These are phyloP conservation scores for Aspergillus sp. DNA, from an alignment of 2,329 filamentous ascomycete species.

Conservation along the genomic window DNA sequence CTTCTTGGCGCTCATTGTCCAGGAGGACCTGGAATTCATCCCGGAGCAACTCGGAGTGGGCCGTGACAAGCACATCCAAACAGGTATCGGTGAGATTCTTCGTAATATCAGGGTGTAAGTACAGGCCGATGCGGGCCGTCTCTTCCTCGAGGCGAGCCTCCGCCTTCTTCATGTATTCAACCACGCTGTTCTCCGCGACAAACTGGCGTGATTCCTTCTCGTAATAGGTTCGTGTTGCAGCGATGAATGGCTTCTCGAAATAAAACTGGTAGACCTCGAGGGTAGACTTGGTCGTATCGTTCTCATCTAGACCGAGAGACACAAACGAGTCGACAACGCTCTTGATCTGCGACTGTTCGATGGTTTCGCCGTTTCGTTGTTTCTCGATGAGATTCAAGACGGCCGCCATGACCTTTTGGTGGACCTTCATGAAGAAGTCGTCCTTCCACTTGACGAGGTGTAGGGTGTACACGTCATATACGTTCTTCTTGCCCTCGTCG, in stretches of 20 bases:
- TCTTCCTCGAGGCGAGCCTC: slow-evolving; percentile 83
- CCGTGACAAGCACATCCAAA: slow-evolving; percentile 78
- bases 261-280: slow-evolving; percentile 87
- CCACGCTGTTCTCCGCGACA: slow-evolving; percentile 89
- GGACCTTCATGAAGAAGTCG: slow-evolving; percentile 77
- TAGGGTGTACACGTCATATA: slow-evolving; percentile 95
- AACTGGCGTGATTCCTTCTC: slow-evolving; percentile 87
- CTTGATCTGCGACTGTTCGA: slow-evolving; percentile 95
- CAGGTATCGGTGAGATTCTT: slow-evolving; percentile 75
- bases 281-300: slow-evolving; percentile 85
- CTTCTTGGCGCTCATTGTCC: slow-evolving; percentile 88
- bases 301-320: slow-evolving; percentile 85
- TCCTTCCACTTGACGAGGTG: slow-evolving; percentile 93
- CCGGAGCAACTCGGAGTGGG: slow-evolving; percentile 74
- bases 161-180: slow-evolving; percentile 99
- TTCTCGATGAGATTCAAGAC: slow-evolving; percentile 94
- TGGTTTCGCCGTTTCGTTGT: slow-evolving; percentile 93
- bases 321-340: slow-evolving; percentile 94
- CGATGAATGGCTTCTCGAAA: slow-evolving; percentile 88
- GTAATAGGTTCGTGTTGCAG: slow-evolving; percentile 77
- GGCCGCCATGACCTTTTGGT: slow-evolving; percentile 84
- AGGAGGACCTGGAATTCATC: slow-evolving; percentile 94
- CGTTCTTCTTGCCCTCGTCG: slow-evolving; percentile 95
- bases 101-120: slow-evolving; percentile 84
- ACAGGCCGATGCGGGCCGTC: slow-evolving; percentile 85